Evolutionary conservation across 2,329 filamentous ascomycete genomes (phyloP), one percentile per base, ranked within the genome.

Genomic region (Massarina eburnea): DNA sequence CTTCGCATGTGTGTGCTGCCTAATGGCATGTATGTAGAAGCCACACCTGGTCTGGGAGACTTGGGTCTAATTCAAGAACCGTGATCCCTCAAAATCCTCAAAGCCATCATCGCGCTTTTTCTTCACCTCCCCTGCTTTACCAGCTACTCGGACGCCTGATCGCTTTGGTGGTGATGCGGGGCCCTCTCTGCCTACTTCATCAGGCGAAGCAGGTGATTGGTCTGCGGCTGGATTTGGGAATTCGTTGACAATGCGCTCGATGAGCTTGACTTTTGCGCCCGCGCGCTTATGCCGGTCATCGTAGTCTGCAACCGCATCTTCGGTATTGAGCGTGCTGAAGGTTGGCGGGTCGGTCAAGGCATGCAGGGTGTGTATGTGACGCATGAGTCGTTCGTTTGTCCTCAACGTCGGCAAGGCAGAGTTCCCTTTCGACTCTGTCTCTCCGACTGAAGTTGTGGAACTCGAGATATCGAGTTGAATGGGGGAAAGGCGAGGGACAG

Each of bases 241-340:
- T n/a, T n/a, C n/a, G n/a, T n/a, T n/a, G n/a, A 35, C 19, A 4
- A 89, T 83, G 49, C 85, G 85, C 68, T 94, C 87, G 35, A 97
- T 84, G 37, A 99, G 80, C 71, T 92, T 95, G 1, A 82, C 81
- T 67, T 96, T 96, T 3, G 87, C 87, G 57, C 84, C 81, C 3
- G 91, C 92, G 53, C 89, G 82, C 72, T 91, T 94, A 30, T 95
- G 66, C 10, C 91, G 80, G 66, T 96, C 89, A 61, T 99, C 94
- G 62, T 95, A 91, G 61, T 96, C 91, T 40, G 87, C 86, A 18
- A 99, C 91, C 0, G 86, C 85, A 37, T 95, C 89, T 64, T 97
- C 92, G 4, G 82, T 86, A 65, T 99, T 99, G 48, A 85, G 79
- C 17, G 85, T 91, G 14, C 85, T 84, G 34, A 96, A 72, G 1